Evolutionary conservation across 1,284 basidiomycete genomes (phyloP).

Genomic region (Neolentinus lepideus): DNA sequence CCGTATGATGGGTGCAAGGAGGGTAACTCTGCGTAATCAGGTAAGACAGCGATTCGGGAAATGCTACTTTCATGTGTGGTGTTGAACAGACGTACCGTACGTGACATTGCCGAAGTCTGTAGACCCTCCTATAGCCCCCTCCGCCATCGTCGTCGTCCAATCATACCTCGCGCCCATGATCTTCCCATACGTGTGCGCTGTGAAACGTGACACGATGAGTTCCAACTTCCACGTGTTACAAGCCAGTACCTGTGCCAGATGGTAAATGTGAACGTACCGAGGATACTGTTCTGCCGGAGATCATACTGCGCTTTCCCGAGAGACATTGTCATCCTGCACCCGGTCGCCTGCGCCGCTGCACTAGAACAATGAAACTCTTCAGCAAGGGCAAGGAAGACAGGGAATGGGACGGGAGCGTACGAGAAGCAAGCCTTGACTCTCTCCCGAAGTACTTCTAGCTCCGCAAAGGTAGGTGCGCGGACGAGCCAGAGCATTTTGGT

Average conservation of each 20-base stretch:
- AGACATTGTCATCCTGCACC: conserved; percentile 50
- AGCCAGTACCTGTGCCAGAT: background rate
- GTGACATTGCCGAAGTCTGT: conserved; percentile 70
- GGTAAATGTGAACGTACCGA: conserved; percentile 34
- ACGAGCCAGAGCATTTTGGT: conserved; percentile 67
- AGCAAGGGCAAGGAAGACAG: background rate
- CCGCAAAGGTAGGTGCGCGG: conserved; percentile 58
- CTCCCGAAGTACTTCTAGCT: conserved; percentile 45
- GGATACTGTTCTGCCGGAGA: conserved; percentile 55
- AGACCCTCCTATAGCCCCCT: conserved; percentile 54
- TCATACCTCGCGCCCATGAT: conserved; percentile 50
- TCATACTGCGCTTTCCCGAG: conserved; percentile 40
- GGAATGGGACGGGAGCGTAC: conserved; percentile 28
- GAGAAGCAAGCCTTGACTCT: conserved; percentile 68
- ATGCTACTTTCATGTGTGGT: too few species aligned
- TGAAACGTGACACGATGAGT: conserved; percentile 42
- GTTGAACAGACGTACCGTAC: conserved; percentile 32
- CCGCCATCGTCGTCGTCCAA: conserved; percentile 38
- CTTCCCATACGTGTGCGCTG: conserved; percentile 15
- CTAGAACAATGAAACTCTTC: conserved; percentile 24
- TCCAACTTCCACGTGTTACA: conserved; percentile 15
- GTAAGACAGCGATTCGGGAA: background rate
- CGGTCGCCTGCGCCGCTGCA: conserved; percentile 66
- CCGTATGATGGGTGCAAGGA: conserved; percentile 38
- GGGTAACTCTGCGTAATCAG: conserved; percentile 11